Percentiles rank a stretch among this genome's conserved stretches.
These are phyloP conservation scores for Aspergillus alliaceus DNA, from an alignment of 2,329 filamentous ascomycete species.

Conservation along the genomic window DNA sequence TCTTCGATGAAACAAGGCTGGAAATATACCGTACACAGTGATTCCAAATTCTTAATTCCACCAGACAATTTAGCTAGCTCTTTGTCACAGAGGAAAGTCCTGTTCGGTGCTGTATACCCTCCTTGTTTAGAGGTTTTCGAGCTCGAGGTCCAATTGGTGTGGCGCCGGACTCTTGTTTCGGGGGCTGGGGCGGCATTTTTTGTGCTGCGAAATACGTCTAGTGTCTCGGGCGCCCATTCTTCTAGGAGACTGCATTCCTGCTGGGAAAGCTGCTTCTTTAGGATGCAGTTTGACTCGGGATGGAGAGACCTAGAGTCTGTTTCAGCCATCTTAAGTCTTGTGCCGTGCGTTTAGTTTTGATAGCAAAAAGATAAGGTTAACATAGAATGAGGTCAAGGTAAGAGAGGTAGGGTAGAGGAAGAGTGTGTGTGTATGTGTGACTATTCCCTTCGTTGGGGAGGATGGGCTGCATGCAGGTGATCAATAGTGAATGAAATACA, in stretches of 20 bases:
- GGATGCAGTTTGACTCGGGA: slow-evolving; percentile 6
- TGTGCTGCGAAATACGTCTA: slow-evolving; percentile 4
- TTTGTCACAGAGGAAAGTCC: slow-evolving; percentile 15
- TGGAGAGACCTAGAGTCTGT: slow-evolving; percentile 1
- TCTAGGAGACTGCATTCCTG: slow-evolving; percentile 10
- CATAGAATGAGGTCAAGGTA: not conserved
- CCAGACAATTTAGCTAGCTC: slow-evolving; percentile 15
- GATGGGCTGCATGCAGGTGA: not conserved
- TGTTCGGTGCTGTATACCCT: slow-evolving; percentile 25
- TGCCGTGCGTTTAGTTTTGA: not conserved
- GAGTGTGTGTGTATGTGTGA: too few relatives aligned
- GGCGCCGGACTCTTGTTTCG: not conserved
- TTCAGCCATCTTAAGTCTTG: not conserved
- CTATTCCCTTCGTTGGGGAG: not conserved
- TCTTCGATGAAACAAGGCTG: slow-evolving; percentile 19
- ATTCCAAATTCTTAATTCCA: slow-evolving; percentile 13
- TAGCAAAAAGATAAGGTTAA: not conserved
- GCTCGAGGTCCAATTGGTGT: slow-evolving; percentile 3
- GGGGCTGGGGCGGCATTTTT: not conserved
- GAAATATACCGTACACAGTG: slow-evolving; percentile 14
- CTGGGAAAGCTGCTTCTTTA: slow-evolving; percentile 13
- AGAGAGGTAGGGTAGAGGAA: too few relatives aligned
- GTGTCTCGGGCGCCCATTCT: slow-evolving; percentile 17
- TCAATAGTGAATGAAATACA: not conserved
- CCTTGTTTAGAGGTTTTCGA: slow-evolving; percentile 5